phyloP scores from a whole-genome alignment of 371 early-diverging fungal species.

The Mucor irregularis region DNA sequence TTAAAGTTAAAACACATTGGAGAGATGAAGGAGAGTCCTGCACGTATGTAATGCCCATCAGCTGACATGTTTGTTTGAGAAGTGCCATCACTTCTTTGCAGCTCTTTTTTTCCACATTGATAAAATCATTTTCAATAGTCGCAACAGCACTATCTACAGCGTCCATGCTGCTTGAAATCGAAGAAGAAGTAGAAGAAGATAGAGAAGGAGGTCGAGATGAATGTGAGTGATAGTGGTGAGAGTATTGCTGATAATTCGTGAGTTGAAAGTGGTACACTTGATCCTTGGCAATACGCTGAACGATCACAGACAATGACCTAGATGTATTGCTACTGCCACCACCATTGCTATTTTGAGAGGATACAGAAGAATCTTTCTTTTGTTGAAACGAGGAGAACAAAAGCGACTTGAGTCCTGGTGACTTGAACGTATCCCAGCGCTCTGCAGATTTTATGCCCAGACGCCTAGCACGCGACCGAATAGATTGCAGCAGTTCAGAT shows the following conservation, averaged over 20 bases:
- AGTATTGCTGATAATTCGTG: slow-evolving; percentile 5
- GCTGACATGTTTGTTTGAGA: slow-evolving; percentile 35
- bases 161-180: slow-evolving; percentile 9
- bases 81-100: slow-evolving; percentile 31
- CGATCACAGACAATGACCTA: slow-evolving; percentile 19
- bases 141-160: slow-evolving; percentile 7
- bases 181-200: slow-evolving; percentile 28
- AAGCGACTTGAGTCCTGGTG: slow-evolving; percentile 15
- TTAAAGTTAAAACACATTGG: slow-evolving; percentile 36
- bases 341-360: slow-evolving; percentile 15
- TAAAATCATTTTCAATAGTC: slow-evolving; percentile 6
- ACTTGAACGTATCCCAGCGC: slow-evolving; percentile 27
- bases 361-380: slow-evolving; percentile 8
- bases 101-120: slow-evolving; percentile 5
- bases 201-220: slow-evolving; percentile 31
- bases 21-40: slow-evolving; percentile 27
- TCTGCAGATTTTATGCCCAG: slow-evolving; percentile 39
- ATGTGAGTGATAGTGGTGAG: neutral
- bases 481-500: slow-evolving; percentile 41
- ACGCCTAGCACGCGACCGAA: slow-evolving; percentile 29
- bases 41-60: slow-evolving; percentile 45
- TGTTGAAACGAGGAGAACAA: slow-evolving; percentile 20
- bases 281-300: slow-evolving; percentile 38
- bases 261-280: slow-evolving; percentile 43
- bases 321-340: neutral